Base-by-base conservation (phyloP, 805 yeast species). In the Candida lessepsii region DNA sequence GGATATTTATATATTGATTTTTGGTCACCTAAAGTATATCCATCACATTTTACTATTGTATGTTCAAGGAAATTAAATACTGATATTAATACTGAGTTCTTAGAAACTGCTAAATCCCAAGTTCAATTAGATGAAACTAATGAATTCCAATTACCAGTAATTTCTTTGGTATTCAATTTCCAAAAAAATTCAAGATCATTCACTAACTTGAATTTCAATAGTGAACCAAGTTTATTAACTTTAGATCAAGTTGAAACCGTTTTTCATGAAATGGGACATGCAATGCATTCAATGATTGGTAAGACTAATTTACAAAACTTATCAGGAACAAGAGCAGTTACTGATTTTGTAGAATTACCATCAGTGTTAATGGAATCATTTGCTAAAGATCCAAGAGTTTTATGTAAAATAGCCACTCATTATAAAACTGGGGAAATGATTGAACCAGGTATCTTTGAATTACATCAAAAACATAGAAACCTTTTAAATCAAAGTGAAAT, bases 201-300 rank as follows among this genome's bases (percentile, higher is more conserved):
- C 15, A 26, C n/a, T n/a, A n/a, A 11, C 15, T 26, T 26, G 7
- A 26, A 13, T 13, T 30, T 28, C 13, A 26, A 36, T 2, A 20
- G n/a, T 8, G 30, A 33, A 18, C 75, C 78, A 16, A 81, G 90
- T 21, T 65, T 86, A 14, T 62, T 91, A 28, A 70, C 82, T 9
- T 70, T 86, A 42, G 76, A 73, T 42, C 98, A 93, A 53, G 89
- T 91, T 15, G 96, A 91, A 52, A 93, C 99, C 0, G 66, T 93
- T 14, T 93, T 93, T 67, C 99, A 93, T 62, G 99, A 93, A 63
- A 89, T 93, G 96, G 99, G 99, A 1, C 99, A 93, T 61, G 98
- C 98, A 1, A 85, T 93, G 78, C 99, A 93, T 60, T 87, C 97
- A 2, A 91, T 93, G 96, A 65, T 93, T 15, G 99, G 98, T 0